These are phyloP conservation scores for Phylloporus scabripes DNA, from an alignment of 768 basidiomycete genomes.

Conservation along the genomic window DNA sequence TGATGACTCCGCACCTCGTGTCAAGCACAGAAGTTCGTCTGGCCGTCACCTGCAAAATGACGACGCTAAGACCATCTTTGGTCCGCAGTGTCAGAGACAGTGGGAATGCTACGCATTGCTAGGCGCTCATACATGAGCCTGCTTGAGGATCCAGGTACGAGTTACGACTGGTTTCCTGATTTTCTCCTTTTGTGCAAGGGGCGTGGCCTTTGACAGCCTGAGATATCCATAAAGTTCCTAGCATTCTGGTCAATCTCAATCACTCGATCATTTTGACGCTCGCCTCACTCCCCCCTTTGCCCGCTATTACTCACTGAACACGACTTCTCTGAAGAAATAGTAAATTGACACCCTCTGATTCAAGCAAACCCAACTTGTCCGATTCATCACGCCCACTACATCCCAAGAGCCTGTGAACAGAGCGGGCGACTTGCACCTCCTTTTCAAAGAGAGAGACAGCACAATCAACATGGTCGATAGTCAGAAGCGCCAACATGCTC, in stretches of 20 bases:
- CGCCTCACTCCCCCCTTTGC: not conserved
- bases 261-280: too few species aligned
- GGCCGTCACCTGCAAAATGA: not conserved
- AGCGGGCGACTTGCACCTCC: too few species aligned
- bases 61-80: not conserved
- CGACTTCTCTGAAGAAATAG: not conserved
- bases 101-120: not conserved
- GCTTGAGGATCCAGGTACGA: too few species aligned
- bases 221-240: too few species aligned
- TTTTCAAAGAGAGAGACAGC: not conserved
- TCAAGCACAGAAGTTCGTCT: not conserved
- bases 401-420: too few species aligned
- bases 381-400: too few species aligned
- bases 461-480: not conserved
- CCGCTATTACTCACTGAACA: not conserved
- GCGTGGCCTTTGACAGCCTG: too few species aligned
- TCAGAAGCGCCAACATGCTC: not conserved
- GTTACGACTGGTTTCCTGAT: too few species aligned
- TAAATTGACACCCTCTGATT: too few species aligned
- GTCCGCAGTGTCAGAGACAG: not conserved
- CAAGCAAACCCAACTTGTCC: too few species aligned
- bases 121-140: not conserved
- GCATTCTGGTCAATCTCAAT: too few species aligned
- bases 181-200: too few species aligned
- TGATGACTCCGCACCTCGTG: not conserved